phyloP scores from a whole-genome alignment of 202 grass and related monocot genomes.

The Alloteropsis angusta region DNA sequence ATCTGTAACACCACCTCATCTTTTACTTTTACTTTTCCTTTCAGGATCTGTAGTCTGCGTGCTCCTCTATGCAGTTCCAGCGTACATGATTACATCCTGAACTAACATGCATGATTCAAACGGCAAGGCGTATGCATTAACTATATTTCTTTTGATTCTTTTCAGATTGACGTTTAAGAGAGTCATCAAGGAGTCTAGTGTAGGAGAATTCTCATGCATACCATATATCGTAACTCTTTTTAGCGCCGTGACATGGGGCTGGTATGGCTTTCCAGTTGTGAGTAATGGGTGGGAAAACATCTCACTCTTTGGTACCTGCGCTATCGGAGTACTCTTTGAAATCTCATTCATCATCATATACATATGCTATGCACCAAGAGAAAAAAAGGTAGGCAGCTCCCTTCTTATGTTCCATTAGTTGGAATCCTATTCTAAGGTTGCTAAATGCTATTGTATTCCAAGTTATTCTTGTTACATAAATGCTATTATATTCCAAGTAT shows the following conservation, averaged over 20 bases:
- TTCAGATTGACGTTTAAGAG: constrained; percentile 54
- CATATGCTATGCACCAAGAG: constrained; percentile 43
- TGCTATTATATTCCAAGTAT: neutral
- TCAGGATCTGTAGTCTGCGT: constrained; percentile 46
- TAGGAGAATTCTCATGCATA: constrained; percentile 55
- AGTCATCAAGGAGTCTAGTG: constrained; percentile 46
- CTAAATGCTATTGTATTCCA: neutral
- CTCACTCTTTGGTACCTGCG: constrained; percentile 32
- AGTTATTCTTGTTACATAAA: neutral
- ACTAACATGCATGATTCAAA: neutral
- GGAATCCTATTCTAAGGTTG: neutral
- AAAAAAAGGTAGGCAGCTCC: constrained; percentile 33
- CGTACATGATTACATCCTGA: constrained; percentile 24
- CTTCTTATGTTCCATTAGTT: neutral
- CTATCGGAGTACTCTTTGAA: constrained; percentile 34
- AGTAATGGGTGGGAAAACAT: constrained; percentile 54
- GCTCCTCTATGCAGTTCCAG: constrained; percentile 54
- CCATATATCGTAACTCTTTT: constrained; percentile 47
- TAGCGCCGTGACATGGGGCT: constrained; percentile 40
- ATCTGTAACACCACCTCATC: neutral
- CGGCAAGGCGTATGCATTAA: neutral
- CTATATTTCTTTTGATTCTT: neutral
- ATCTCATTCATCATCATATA: constrained; percentile 44
- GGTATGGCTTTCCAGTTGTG: constrained; percentile 54
- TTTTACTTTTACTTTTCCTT: constrained; percentile 1